Base-by-base conservation (phyloP, 257 asterid species). In the Capsicum chinense region DNA sequence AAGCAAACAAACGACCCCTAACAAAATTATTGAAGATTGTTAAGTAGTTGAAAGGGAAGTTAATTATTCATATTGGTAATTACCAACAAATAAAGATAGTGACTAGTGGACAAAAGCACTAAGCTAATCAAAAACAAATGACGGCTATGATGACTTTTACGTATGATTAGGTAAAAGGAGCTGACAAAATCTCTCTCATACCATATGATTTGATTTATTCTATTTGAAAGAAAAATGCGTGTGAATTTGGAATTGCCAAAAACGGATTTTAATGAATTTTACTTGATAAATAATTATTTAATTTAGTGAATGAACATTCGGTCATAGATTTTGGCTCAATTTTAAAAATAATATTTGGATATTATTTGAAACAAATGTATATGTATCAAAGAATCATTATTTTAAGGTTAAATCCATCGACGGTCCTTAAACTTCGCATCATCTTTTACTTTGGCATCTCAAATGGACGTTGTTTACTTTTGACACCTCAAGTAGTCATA, bases 71-170 rank as follows among this genome's bases (percentile, higher is more conserved):
- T 4, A 50, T 21, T 74, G 0, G 4, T 21, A 74, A 74, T 74
- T 21, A 74, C 21, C 7, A 39, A 16, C 3, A 44, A 33, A 56
- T 74, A 50, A 48, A 54, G 81, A 56, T 42, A 39, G 35, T 19
- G 80, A 50, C 47, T 74, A 7, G 16, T 48, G 44, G n/a, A 73
- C 6, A 73, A 48, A 47, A 19, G 47, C 39, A 54, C 44, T 2
- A 21, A 76, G 63, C 63, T 52, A 54, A 83, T 6, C 6, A 37
- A 66, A 33, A 4, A 37, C 62, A 57, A 56, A 48, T 83, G 62
- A 69, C 63, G 47, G 81, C 57, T 9, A 76, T 26, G 26, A 76
- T 21, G 48, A 76, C 81, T 52, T 76, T 76, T 50, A 52, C 63
- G 81, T 76, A 76, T 76, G 63, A 76, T 76, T 76, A 52, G 13